These are phyloP conservation scores for Rhodomyrtus psidioides DNA, from an alignment of 441 rosid species.

Conservation along the genomic window DNA sequence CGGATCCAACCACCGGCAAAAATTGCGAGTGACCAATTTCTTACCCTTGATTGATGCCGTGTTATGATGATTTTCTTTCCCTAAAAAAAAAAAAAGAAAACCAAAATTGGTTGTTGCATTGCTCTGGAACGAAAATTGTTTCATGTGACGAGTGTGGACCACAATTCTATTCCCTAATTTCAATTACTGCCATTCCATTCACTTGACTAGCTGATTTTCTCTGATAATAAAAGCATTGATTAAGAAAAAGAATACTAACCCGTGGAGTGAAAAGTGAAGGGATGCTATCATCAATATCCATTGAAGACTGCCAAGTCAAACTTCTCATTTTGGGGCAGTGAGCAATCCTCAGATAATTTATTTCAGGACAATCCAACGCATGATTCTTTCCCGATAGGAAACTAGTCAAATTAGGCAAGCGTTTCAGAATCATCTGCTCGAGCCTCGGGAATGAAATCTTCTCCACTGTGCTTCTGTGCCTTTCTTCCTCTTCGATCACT, in stretches of 20 bases:
- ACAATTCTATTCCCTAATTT: too few relatives aligned
- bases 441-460: not conserved
- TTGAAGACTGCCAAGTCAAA: fast-evolving
- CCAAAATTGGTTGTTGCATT: too few relatives aligned
- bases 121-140: not conserved
- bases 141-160: not conserved
- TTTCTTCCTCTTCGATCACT: not conserved
- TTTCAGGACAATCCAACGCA: fast-evolving
- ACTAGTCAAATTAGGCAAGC: not conserved
- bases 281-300: not conserved
- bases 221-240: not conserved
- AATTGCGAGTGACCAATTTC: too few relatives aligned
- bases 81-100: too few relatives aligned
- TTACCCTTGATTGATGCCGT: too few relatives aligned
- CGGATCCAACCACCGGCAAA: too few relatives aligned
- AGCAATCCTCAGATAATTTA: fast-evolving
- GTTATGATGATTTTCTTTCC: too few relatives aligned
- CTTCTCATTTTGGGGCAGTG: too few relatives aligned
- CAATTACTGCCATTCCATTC: not conserved
- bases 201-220: not conserved
- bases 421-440: fast-evolving
- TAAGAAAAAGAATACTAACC: not conserved
- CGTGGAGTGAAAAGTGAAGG: not conserved
- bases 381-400: fast-evolving
- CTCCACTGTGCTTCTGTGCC: fast-evolving